These are phyloP conservation scores for Cryptococcus maquisensis DNA, from an alignment of 1,284 basidiomycete genomes.

Conservation along the genomic window DNA sequence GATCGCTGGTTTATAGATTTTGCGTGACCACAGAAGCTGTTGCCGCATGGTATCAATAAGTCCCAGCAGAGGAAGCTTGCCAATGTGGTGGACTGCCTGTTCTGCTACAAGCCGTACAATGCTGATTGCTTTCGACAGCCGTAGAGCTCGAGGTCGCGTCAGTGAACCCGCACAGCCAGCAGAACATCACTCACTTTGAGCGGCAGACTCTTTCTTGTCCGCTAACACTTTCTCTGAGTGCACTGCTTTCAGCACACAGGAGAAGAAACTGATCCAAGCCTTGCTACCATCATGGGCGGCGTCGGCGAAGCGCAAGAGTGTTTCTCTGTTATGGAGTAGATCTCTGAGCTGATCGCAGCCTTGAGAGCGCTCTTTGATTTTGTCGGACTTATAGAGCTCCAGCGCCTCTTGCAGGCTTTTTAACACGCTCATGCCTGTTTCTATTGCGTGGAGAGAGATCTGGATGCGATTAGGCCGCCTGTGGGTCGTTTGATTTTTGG, in stretches of 20 bases:
- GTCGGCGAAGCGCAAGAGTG: not conserved
- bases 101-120: slow-evolving; percentile 38
- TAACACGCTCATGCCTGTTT: no score
- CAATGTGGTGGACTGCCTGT: slow-evolving; percentile 31
- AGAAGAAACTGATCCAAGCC: not conserved
- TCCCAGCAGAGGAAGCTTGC: slow-evolving; percentile 27
- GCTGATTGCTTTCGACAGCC: slow-evolving; percentile 28
- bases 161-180: not conserved
- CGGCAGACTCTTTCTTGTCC: not conserved
- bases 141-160: no score
- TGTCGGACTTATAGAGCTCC: not conserved
- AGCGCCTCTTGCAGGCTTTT: no score
- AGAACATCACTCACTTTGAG: not conserved
- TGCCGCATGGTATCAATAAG: slow-evolving; percentile 65
- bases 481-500: no score
- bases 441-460: no score
- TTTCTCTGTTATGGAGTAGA: not conserved
- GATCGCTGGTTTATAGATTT: slow-evolving; percentile 62
- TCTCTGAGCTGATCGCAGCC: not conserved
- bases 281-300: not conserved
- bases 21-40: slow-evolving; percentile 57
- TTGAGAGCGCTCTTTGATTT: not conserved
- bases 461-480: no score
- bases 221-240: not conserved
- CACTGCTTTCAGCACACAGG: not conserved